phyloP scores from a whole-genome alignment of 305 asterid species.

The Lippia alba region DNA sequence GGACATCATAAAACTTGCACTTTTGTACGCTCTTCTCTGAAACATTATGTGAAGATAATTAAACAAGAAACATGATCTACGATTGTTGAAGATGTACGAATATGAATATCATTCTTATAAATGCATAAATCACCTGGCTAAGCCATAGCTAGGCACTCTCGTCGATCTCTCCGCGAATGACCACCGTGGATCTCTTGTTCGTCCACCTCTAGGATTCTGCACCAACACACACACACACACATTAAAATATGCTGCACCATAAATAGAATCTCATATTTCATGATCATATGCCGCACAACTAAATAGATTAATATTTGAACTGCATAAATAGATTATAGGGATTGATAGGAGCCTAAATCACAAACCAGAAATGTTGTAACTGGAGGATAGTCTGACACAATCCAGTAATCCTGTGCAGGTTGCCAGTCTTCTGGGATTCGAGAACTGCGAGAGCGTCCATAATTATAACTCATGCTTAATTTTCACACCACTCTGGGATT shows the following conservation, averaged over 20 bases:
- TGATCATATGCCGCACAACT: background rate
- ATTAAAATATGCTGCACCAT: too few species aligned
- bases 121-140: slow-evolving; percentile 43
- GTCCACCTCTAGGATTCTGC: slow-evolving; percentile 54
- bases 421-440: slow-evolving; percentile 34
- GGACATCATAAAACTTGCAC: too few species aligned
- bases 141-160: slow-evolving; percentile 37
- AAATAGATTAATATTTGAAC: background rate
- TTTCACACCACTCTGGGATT: too few species aligned
- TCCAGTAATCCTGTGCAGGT: slow-evolving; percentile 43
- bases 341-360: background rate
- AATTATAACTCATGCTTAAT: slow-evolving; percentile 37
- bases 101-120: background rate
- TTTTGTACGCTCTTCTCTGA: too few species aligned
- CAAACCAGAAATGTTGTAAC: slow-evolving; percentile 41
- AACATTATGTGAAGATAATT: too few species aligned
- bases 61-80: too few species aligned
- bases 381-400: slow-evolving; percentile 30
- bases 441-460: slow-evolving; percentile 29
- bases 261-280: background rate
- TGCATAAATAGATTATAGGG: background rate
- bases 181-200: slow-evolving; percentile 48
- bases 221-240: background rate
- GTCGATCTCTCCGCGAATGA: slow-evolving; percentile 41
- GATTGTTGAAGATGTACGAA: background rate